Evolutionary conservation across 768 basidiomycete genomes (phyloP).

Genomic region (Rhizopogon vinicolor): DNA sequence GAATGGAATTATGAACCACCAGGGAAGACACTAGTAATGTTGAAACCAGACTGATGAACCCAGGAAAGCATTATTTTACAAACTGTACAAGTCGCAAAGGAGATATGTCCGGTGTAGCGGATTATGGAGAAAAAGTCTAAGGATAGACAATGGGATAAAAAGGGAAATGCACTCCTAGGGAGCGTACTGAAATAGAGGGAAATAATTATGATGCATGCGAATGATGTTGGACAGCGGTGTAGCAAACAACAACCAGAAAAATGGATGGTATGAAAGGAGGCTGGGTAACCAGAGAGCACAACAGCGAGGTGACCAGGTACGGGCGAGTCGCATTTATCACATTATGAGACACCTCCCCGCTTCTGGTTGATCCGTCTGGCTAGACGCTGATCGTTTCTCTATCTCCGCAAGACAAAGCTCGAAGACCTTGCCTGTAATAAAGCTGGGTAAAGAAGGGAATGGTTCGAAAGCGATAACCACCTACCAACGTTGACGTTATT

Average conservation of each 20-base stretch:
- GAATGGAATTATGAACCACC: conserved; percentile 30
- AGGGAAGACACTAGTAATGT: conserved; percentile 28
- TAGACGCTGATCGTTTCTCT: conserved; percentile 64
- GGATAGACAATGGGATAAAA: conserved; percentile 10
- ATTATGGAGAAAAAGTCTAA: conserved; percentile 29
- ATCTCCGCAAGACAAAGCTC: conserved; percentile 82
- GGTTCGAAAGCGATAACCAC: conserved; percentile 30
- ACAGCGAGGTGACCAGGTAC: conserved; percentile 12
- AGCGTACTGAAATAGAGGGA: conserved; percentile 17
- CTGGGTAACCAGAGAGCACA: conserved; percentile 26
- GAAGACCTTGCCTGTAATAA: conserved; percentile 65
- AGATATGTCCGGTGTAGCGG: conserved; percentile 17
- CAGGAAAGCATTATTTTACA: conserved; percentile 30
- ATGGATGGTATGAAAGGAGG: conserved; percentile 22
- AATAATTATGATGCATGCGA: conserved; percentile 33
- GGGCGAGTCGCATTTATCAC: conserved; percentile 29
- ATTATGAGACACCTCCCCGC: conserved; percentile 48
- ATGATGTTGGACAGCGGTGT: conserved; percentile 26
- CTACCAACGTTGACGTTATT: conserved; percentile 81
- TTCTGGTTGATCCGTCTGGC: conserved; percentile 37
- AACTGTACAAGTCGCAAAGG: conserved; percentile 19
- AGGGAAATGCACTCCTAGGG: conserved; percentile 14
- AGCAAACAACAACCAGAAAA: conserved; percentile 13
- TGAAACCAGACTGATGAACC: conserved; percentile 24
- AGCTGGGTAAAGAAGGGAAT: conserved; percentile 2